A percentile compares a stretch with the other conserved stretches of the same genome.
Evolutionary conservation across 257 asterid species (phyloP).

Genomic region (Fraxinus pennsylvanica): DNA sequence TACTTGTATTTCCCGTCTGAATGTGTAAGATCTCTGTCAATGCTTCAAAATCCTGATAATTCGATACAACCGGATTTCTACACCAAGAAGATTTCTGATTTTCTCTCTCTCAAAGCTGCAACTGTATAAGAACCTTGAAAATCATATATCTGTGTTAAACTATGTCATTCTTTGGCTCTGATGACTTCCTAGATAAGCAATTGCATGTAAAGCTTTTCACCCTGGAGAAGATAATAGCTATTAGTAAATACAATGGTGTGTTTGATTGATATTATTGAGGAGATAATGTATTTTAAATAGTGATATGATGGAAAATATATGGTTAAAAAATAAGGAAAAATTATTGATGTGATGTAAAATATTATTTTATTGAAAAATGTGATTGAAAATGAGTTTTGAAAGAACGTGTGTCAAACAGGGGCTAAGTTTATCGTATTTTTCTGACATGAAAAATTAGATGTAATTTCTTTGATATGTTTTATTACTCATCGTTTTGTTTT

Average conservation of each 20-base stretch:
- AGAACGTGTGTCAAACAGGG: too few species aligned
- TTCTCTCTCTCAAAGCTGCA: constrained; percentile 76
- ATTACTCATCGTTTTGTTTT: background rate
- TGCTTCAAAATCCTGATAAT: constrained; percentile 79
- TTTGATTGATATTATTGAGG: too few species aligned
- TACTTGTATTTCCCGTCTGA: background rate
- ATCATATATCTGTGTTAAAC: constrained; percentile 11
- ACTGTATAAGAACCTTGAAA: constrained; percentile 33
- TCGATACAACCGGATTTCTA: constrained; percentile 83
- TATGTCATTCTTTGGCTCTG: background rate
- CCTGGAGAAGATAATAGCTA: background rate
- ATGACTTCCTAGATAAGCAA: background rate
- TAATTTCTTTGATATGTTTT: background rate
- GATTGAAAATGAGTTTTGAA: too few species aligned
- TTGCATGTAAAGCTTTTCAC: background rate
- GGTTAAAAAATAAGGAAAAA: too few species aligned
- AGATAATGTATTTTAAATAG: too few species aligned
- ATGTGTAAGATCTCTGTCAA: constrained; percentile 79
- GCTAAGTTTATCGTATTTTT: background rate
- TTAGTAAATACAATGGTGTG: background rate
- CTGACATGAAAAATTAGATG: background rate
- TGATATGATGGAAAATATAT: too few species aligned
- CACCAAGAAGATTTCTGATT: constrained; percentile 86
- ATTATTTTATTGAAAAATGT: too few species aligned
- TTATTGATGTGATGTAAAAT: too few species aligned